Conservation (phyloP, 108 stramenopile species). For the Cyclotella cryptica region DNA sequence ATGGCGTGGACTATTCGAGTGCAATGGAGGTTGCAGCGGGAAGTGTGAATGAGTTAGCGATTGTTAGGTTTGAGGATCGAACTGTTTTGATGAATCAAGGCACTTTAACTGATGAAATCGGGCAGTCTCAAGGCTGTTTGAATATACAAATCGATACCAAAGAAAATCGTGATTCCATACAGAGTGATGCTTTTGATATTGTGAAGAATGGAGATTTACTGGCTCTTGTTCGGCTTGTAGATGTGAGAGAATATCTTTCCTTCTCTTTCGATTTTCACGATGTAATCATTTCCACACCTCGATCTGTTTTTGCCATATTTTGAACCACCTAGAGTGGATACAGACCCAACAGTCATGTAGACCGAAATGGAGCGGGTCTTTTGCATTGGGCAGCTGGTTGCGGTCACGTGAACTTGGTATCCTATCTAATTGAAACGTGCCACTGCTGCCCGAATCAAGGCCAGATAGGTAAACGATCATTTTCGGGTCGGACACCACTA, state of each 20-base stretch:
- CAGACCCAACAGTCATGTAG: conserved; percentile 34
- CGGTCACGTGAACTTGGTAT: conserved; percentile 66
- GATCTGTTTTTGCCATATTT: too few relatives aligned
- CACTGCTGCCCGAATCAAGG: conserved; percentile 63
- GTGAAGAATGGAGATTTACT: conserved; percentile 46
- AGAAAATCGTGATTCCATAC: neutral
- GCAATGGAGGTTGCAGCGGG: conserved; percentile 62
- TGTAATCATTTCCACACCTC: too few relatives aligned
- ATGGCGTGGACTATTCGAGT: conserved; percentile 60
- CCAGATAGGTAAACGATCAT: conserved; percentile 79
- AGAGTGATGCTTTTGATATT: conserved; percentile 40
- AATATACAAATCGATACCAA: neutral
- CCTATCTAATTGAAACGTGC: conserved; percentile 67
- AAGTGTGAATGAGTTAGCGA: conserved; percentile 51
- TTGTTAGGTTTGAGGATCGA: conserved; percentile 47
- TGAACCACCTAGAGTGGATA: conserved; percentile 9
- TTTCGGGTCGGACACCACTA: conserved; percentile 80
- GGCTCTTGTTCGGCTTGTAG: conserved; percentile 27
- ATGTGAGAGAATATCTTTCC: conserved; percentile 24
- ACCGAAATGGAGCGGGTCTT: conserved; percentile 72
- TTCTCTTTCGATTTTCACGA: neutral
- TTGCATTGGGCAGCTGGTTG: conserved; percentile 84
- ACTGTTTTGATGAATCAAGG: neutral
- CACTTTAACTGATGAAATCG: neutral
- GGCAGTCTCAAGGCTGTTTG: neutral